phyloP scores from a whole-genome alignment of 208 protist genomes.

The Wallacemonas collosoma region DNA sequence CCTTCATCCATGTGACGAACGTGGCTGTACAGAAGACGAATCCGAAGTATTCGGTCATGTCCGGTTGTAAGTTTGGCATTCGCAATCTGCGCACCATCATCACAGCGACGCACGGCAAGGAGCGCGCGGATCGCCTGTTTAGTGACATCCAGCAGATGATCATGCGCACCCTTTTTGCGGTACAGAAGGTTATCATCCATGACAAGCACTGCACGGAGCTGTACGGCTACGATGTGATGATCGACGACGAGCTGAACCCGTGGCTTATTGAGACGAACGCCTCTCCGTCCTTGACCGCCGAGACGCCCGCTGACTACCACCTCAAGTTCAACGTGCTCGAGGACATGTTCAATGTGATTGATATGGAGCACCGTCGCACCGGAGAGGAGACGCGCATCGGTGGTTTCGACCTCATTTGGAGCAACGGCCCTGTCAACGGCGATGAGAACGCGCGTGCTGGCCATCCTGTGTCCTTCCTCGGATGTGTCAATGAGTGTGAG shows the following conservation, averaged over 20 bases:
- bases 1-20: constrained; percentile 97
- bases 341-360: constrained; percentile 92
- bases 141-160: constrained; percentile 94
- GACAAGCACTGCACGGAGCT: constrained; percentile 92
- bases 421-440: constrained; percentile 69
- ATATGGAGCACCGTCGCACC: constrained; percentile 77
- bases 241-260: constrained; percentile 82
- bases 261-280: constrained; percentile 94
- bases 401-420: constrained; percentile 91
- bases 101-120: constrained; percentile 82
- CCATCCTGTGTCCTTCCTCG: constrained; percentile 56
- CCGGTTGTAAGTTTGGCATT: constrained; percentile 86
- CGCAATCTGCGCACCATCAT: constrained; percentile 80
- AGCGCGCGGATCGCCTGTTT: constrained; percentile 89
- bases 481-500: constrained; percentile 84
- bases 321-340: constrained; percentile 96
- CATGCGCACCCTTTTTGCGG: constrained; percentile 76
- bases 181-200: constrained; percentile 79
- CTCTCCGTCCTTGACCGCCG: constrained; percentile 91
- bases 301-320: constrained; percentile 94
- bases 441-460: constrained; percentile 16
- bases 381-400: constrained; percentile 82
- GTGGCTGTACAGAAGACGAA: constrained; percentile 96
- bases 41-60: constrained; percentile 88
- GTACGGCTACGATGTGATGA: constrained; percentile 93